A percentile compares a stretch with the other conserved stretches of the same genome.
Evolutionary conservation across 192 early-diverging fungal genomes (phyloP).

Genomic region (Gaertneriomyces semiglobifer): DNA sequence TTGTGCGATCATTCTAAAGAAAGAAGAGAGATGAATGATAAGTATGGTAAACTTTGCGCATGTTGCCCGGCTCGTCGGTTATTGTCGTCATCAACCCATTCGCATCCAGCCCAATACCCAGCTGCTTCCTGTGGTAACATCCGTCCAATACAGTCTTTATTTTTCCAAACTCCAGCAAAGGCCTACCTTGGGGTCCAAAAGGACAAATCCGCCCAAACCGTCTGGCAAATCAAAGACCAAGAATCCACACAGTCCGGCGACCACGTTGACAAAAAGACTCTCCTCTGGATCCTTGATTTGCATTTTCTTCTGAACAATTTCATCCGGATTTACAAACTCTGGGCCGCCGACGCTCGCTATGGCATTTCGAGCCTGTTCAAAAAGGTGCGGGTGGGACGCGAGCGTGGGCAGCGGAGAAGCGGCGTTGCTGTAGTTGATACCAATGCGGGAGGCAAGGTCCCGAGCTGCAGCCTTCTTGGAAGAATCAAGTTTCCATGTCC

Average conservation of each 20-base stretch:
- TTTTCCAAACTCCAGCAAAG: too few species aligned
- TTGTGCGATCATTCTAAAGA: constrained; percentile 13
- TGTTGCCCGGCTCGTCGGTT: too few species aligned
- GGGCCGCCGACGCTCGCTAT: constrained; percentile 14
- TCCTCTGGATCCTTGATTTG: constrained; percentile 5
- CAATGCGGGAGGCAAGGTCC: constrained; percentile 17
- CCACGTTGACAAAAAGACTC: constrained; percentile 19
- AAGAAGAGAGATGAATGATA: too few species aligned
- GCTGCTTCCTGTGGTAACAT: too few species aligned
- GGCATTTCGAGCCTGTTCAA: constrained; percentile 7
- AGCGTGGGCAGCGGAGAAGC: constrained; percentile 7
- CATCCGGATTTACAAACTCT: constrained; percentile 24
- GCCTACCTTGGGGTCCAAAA: constrained; percentile 17
- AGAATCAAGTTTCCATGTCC: constrained; percentile 26
- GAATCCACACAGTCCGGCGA: constrained; percentile 19
- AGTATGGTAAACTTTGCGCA: too few species aligned
- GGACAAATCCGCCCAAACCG: constrained; percentile 24
- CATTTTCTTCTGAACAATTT: constrained; percentile 23
- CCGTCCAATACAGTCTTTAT: too few species aligned
- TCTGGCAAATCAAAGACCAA: constrained; percentile 28
- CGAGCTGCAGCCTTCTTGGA: constrained; percentile 17
- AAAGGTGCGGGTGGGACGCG: constrained; percentile 18
- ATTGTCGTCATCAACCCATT: too few species aligned
- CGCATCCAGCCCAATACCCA: too few species aligned
- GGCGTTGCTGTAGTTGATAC: constrained; percentile 11